Conservation (phyloP, 495 filamentous ascomycete species). For the Venustampulla echinocandica region DNA sequence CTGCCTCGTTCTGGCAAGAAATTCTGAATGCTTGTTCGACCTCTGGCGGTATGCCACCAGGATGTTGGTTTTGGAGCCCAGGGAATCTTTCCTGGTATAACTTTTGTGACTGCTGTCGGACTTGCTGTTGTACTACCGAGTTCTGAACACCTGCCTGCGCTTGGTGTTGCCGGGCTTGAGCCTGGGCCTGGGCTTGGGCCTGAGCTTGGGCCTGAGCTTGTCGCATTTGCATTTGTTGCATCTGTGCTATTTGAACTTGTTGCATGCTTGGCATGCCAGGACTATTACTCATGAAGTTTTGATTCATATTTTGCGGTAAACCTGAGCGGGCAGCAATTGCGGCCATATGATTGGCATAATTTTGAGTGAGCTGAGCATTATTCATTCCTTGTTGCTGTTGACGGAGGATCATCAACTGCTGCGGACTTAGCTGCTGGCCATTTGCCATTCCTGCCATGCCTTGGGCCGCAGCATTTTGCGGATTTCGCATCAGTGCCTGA, state of each 20-base stretch:
- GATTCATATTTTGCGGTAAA: slow-evolving; percentile 17
- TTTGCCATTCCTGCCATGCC: slow-evolving; percentile 16
- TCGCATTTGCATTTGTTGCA: slow-evolving; percentile 28
- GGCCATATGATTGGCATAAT: slow-evolving; percentile 21
- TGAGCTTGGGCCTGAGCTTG: slow-evolving; percentile 21
- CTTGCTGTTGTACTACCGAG: slow-evolving; percentile 4
- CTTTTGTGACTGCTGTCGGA: slow-evolving; percentile 4
- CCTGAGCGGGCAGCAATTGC: slow-evolving; percentile 12
- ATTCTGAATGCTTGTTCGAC: slow-evolving; percentile 11
- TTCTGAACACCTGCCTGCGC: slow-evolving; percentile 5
- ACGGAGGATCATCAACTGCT: slow-evolving; percentile 22
- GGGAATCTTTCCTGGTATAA: slow-evolving; percentile 12
- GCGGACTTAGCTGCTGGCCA: slow-evolving; percentile 25
- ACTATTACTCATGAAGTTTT: slow-evolving; percentile 25
- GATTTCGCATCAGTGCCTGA: slow-evolving; percentile 16
- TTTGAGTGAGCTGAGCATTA: slow-evolving; percentile 20
- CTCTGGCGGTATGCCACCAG: slow-evolving; percentile 18
- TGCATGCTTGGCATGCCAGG: slow-evolving; percentile 17
- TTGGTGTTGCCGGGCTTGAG: slow-evolving; percentile 20
- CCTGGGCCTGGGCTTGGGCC: slow-evolving; percentile 10
- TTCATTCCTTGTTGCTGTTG: slow-evolving; percentile 20
- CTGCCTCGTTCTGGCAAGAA: slow-evolving; percentile 10
- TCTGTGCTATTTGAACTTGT: slow-evolving; percentile 24
- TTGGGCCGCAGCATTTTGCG: slow-evolving; percentile 6
- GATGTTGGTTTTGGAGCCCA: slow-evolving; percentile 4